Conservation (phyloP, 2,329 filamentous ascomycete genomes). For the Amesomyces nigricolor region DNA sequence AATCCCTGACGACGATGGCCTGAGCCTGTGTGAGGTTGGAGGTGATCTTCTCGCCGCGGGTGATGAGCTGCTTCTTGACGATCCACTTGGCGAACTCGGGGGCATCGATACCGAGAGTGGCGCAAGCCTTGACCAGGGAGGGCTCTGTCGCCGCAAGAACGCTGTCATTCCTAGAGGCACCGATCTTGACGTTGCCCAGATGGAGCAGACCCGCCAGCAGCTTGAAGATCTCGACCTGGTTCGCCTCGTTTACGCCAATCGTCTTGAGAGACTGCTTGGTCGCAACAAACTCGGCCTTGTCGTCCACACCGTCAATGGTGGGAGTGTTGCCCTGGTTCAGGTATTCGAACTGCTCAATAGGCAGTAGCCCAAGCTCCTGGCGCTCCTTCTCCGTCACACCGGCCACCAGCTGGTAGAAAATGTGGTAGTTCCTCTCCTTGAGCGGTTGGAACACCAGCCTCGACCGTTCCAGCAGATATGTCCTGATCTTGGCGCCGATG, state of each 20-base stretch:
- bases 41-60: conserved; percentile 93
- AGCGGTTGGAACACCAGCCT: conserved; percentile 94
- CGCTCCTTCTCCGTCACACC: conserved; percentile 82
- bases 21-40: conserved; percentile 93
- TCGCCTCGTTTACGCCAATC: conserved; percentile 70
- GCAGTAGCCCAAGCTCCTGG: conserved; percentile 69
- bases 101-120: conserved; percentile 80
- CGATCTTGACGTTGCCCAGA: conserved; percentile 94
- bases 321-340: conserved; percentile 92
- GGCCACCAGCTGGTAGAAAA: conserved; percentile 95
- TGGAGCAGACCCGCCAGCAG: conserved; percentile 87
- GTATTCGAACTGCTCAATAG: conserved; percentile 90
- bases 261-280: conserved; percentile 81
- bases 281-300: conserved; percentile 87
- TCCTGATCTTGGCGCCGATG: conserved; percentile 94
- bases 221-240: conserved; percentile 83
- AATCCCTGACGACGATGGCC: conserved; percentile 89
- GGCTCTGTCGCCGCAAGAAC: conserved; percentile 75
- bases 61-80: conserved; percentile 96
- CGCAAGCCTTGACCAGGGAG: conserved; percentile 72
- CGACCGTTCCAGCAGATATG: conserved; percentile 90
- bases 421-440: conserved; percentile 98
- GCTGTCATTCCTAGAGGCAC: conserved; percentile 81
- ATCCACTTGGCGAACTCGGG: conserved; percentile 94
- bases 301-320: conserved; percentile 88